phyloP scores from a whole-genome alignment of 441 rosid species.

The Jatropha multifida region DNA sequence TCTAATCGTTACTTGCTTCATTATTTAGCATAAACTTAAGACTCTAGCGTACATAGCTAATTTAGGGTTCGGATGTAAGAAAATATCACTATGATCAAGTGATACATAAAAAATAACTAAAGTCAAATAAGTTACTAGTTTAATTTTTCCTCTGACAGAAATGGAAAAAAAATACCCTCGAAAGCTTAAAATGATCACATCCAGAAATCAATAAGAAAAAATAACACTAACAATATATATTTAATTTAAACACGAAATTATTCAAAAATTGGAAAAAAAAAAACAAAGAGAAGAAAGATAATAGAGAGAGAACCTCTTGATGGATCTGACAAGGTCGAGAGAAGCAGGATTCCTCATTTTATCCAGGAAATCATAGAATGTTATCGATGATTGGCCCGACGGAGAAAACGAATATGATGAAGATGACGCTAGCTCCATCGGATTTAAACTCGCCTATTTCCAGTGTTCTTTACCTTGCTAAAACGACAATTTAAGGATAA shows the following conservation, averaged over 20 bases:
- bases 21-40: too few relatives aligned
- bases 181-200: neutral
- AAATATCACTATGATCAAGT: too few relatives aligned
- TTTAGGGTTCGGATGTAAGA: too few relatives aligned
- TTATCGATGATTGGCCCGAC: conserved; percentile 8
- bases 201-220: neutral
- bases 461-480: neutral
- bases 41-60: too few relatives aligned
- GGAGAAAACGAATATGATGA: neutral
- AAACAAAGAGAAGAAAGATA: neutral
- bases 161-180: neutral
- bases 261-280: neutral
- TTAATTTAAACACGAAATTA: too few relatives aligned
- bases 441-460: neutral
- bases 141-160: neutral
- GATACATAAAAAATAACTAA: too few relatives aligned
- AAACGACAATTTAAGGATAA: too few relatives aligned
- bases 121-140: too few relatives aligned
- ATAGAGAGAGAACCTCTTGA: conserved; percentile 43
- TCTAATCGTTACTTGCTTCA: too few relatives aligned
- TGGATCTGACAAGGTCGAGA: conserved; percentile 56
- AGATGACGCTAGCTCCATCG: neutral
- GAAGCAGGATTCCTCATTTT: conserved; percentile 55
- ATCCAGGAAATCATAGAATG: conserved; percentile 47
- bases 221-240: too few relatives aligned